Base-by-base conservation (phyloP, 257 asterid genomes). In the Nicotiana sylvestris region DNA sequence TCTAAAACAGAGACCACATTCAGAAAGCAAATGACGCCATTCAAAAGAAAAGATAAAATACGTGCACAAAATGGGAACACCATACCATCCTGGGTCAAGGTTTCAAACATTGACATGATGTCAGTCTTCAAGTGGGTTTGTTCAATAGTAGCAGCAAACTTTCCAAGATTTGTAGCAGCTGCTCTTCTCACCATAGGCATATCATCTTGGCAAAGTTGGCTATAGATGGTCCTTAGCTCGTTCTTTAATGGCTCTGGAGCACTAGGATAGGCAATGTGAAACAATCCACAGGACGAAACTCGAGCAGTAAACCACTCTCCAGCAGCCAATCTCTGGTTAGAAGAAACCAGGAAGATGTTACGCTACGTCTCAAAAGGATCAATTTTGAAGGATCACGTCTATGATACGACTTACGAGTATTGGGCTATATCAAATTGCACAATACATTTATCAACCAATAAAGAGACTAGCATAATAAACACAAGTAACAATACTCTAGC, bases 51-150 rank as follows among this genome's bases (percentile, higher is more conserved):
- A 9, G 64, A 27, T 11, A 43, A 46, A 72, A 72, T 49, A 27
- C 29, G 62, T 25, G 43, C 60, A 51, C 16, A 27, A 6, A 72
- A 46, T 21, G 60, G 25, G 53, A 49, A 27, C 37, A 25, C 80
- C 80, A 81, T 89, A 92, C 96, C 97, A 86, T 93, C 97, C 81
- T 93, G 96, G 6, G 98, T 93, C 61, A 93, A 92, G 85, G 92
- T 94, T 85, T 91, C 93, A 82, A 93, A 93, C 96, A 93, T 91
- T 61, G 96, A 83, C 88, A 90, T 88, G 86, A 87, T 80, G 43
- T 84, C 87, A 60, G 84, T 76, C 87, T 87, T 87, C 87, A 87
- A 78, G 82, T 87, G 80, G 70, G 83, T 49, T 35, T 80, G 84
- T 16, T 87, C 89, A 84, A 87, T 78, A 6, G 87, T 87, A 2